Conservation (phyloP, 176 grass and related monocot genomes). For the Triticum timopheevii region DNA sequence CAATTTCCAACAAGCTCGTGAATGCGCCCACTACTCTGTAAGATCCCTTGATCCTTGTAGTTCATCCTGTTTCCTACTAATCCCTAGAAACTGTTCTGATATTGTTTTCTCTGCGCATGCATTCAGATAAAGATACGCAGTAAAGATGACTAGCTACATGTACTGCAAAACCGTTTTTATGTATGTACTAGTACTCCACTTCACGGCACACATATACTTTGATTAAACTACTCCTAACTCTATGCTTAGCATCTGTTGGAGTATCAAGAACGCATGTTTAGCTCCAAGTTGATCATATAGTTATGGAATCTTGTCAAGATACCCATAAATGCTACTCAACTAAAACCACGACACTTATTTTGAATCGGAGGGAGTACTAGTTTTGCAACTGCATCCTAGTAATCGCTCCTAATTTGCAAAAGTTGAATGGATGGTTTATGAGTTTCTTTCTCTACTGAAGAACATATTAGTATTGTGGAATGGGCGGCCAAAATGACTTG, state of each 20-base stretch:
- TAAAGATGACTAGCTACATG: conserved; percentile 18
- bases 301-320: conserved; percentile 27
- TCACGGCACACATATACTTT: conserved; percentile 3
- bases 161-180: neutral
- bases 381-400: neutral
- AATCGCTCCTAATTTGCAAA: conserved; percentile 26
- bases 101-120: conserved; percentile 17
- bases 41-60: conserved; percentile 20
- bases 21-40: conserved; percentile 16
- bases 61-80: conserved; percentile 8
- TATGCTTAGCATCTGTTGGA: conserved; percentile 37
- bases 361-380: neutral
- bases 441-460: neutral
- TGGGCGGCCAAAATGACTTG: neutral
- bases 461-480: neutral
- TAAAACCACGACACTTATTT: too few species aligned
- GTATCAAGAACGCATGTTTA: neutral
- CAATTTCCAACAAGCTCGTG: conserved; percentile 40
- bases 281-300: conserved; percentile 21
- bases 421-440: neutral
- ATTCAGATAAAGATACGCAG: conserved; percentile 29
- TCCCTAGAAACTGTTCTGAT: conserved; percentile 25
- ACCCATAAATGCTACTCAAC: conserved; percentile 3
- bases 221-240: conserved; percentile 2
- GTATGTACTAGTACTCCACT: neutral